Conservation (phyloP, 306 rosid species). For the Biancaea sappan region DNA sequence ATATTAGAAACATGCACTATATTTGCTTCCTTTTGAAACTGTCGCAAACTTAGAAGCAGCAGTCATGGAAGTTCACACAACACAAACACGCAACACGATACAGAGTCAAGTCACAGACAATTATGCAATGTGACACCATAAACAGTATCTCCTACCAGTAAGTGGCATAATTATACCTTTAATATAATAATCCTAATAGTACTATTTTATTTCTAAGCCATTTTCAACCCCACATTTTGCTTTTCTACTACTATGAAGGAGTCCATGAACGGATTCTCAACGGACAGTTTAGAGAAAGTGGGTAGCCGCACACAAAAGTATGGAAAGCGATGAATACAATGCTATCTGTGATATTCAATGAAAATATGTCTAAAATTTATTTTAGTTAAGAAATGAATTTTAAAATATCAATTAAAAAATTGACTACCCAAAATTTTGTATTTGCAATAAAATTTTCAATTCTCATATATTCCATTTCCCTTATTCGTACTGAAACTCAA, state of each 20-base stretch:
- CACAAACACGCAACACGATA: background rate
- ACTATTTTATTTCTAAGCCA: background rate
- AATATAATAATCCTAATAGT: background rate
- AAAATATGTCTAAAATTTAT: background rate
- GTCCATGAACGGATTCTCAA: background rate
- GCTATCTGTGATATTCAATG: background rate
- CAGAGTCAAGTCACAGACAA: background rate
- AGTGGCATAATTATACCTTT: background rate
- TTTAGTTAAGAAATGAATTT: background rate
- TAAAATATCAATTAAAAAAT: background rate
- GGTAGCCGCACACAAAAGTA: background rate
- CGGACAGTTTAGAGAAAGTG: background rate
- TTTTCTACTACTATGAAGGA: background rate
- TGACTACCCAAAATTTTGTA: background rate
- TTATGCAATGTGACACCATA: too few species aligned
- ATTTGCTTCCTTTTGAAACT: background rate
- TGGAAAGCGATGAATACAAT: background rate
- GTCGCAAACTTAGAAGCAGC: background rate
- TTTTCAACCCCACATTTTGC: background rate
- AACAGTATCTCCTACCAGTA: too few species aligned
- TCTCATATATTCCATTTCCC: background rate
- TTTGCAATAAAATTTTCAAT: background rate
- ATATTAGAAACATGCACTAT: slow-evolving; percentile 22
- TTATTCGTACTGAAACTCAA: too few species aligned
- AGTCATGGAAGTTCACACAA: background rate